Base-by-base conservation (phyloP, 1,139 yeast species). In the Kodamaea arcana region DNA sequence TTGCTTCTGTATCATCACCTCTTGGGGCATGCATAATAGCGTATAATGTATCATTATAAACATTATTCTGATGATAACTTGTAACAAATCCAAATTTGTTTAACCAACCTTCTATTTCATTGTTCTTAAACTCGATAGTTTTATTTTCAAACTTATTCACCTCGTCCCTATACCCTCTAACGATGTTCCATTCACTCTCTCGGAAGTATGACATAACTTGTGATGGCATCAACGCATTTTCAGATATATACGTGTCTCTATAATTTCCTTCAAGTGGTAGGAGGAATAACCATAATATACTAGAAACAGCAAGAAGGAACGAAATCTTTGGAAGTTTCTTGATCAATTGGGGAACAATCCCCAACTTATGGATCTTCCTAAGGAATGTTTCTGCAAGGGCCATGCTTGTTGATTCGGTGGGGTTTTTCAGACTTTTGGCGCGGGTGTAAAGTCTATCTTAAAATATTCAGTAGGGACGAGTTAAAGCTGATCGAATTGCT, bases 191-290 rank as follows among this genome's bases (percentile, higher is more conserved):
- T 52, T 92, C 98, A 33, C 92, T 80, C 49, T 90, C 97, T 39
- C 97, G 70, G 56, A 87, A 94, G 54, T 87, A 88, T 13, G 95
- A 83, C 48, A 82, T 83, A 3, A 92, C 97, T 56, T 92, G 97
- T 0, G 94, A 90, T 10, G 98, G 97, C 85, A 94, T 81, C 56
- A 94, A 68, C 24, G 99, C 99, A 60, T 92, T 94, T 55, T 94
- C 99, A 7, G 95, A 83, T 15, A 90, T 84, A 54, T 92, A 92
- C 5, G 96, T 86, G 45, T 71, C 65, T 36, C 97, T 69, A 53
- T 69, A 87, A 54, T 85, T 86, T 15, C 96, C 97, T 27, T 83
- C 83, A 48, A 80, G 47, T 0, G 98, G 97, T 35, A 86, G 65
- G 6, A 68, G 56, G n/a, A 77, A 59, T 30, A 92, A 62, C 86